Evolutionary conservation across 139 green algal genomes (phyloP), one percentile per base, ranked within the genome.

Genomic region (Penium margaritaceum): DNA sequence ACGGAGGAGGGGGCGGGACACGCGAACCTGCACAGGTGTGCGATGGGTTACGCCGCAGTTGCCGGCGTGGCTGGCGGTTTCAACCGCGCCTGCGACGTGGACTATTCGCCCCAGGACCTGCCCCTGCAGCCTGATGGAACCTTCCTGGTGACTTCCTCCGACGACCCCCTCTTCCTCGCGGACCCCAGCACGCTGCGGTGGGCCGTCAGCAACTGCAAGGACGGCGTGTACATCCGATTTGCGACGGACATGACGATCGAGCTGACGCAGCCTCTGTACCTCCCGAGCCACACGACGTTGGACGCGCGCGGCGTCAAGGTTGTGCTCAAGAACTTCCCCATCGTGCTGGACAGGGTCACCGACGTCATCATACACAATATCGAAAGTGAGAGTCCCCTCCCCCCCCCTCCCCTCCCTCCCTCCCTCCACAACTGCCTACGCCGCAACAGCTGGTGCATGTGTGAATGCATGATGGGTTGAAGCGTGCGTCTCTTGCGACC

Each of bases 331-430:
- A 51, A 69, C 19, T 24, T 24, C 37, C n/a, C 33, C 37, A 19
- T 69, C 5, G 62, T 69, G 15, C 6, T 69, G 7, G 15, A 47
- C 21, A 69, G 51, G 33, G 37, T 69, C 6, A 47, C 24, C 5
- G n/a, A 69, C 30, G 62, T 69, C 37, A 69, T 69, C 62, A 17
- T 69, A 14, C 62, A 69, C 62, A 69, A 69, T 34, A 47, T 69
- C 35, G 62, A 69, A 35, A 34, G 51, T 60, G 41, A 51, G 41
- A 51, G 41, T 12, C 41, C n/a, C n/a, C n/a, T 63, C n/a, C n/a
- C n/a, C n/a, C n/a, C n/a, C n/a, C n/a, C n/a, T n/a, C n/a, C n/a
- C n/a, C n/a, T n/a, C n/a, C n/a, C n/a, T n/a, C n/a, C n/a, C n/a
- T n/a, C n/a, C n/a, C n/a, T n/a, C n/a, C n/a, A n/a, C n/a, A n/a